Evolutionary conservation across 2,329 filamentous ascomycete species (phyloP).

Genomic region (Nannizzia gypsea): DNA sequence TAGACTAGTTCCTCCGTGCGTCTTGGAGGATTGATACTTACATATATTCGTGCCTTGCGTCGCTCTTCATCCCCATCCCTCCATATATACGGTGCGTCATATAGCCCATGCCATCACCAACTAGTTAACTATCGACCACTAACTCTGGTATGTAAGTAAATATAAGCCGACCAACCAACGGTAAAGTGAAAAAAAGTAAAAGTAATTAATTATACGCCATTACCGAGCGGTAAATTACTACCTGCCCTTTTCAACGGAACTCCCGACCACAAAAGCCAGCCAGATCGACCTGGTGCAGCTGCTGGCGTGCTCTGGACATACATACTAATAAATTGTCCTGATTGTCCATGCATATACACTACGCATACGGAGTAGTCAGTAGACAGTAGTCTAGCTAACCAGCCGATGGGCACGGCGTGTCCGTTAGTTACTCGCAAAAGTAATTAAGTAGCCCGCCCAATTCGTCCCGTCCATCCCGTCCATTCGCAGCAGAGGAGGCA

Average conservation of each 20-base stretch:
- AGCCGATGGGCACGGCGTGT: neutral
- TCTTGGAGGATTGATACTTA: neutral
- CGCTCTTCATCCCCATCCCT: neutral
- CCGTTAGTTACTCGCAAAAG: too few relatives aligned
- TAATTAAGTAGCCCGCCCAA: too few relatives aligned
- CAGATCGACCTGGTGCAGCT: neutral
- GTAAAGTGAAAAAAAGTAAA: too few relatives aligned
- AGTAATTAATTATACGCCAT: neutral
- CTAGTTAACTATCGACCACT: too few relatives aligned
- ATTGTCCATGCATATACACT: neutral
- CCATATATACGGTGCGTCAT: neutral
- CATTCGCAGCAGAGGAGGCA: neutral
- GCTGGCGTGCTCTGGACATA: neutral
- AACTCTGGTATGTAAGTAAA: too few relatives aligned
- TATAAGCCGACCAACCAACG: neutral
- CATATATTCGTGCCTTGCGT: neutral
- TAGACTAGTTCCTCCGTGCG: neutral
- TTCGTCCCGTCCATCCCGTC: neutral
- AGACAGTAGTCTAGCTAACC: neutral
- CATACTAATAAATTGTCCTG: neutral
- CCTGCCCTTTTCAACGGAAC: conserved; percentile 1
- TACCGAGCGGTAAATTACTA: neutral
- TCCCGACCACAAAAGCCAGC: neutral
- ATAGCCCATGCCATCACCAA: too few relatives aligned
- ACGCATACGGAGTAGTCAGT: neutral